phyloP scores from a whole-genome alignment of 2,329 filamentous ascomycete genomes.

The Gaeumannomyces sp. region DNA sequence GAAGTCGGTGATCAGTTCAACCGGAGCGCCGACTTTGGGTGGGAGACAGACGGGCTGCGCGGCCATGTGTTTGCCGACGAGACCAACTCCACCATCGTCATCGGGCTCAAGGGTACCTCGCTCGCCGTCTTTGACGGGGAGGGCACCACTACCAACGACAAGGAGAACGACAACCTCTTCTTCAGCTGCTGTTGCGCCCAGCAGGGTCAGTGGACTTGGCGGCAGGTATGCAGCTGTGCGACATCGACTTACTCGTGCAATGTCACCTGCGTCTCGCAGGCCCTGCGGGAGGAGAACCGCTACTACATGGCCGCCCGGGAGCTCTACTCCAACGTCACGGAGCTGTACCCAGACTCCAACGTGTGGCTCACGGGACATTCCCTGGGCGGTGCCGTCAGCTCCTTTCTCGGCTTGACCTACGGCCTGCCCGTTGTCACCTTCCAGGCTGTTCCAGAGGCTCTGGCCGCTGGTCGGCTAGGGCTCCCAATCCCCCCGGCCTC shows the following conservation, averaged over 20 bases:
- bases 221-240: conserved; percentile 89
- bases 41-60: conserved; percentile 80
- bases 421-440: conserved; percentile 88
- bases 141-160: conserved; percentile 94
- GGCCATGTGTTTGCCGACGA: conserved; percentile 91
- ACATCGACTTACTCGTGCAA: conserved; percentile 85
- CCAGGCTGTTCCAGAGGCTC: conserved; percentile 84
- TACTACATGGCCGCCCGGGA: conserved; percentile 89
- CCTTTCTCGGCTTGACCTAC: conserved; percentile 85
- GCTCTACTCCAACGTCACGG: conserved; percentile 87
- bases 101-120: conserved; percentile 87
- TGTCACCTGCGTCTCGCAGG: conserved; percentile 75
- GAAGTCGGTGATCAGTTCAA: conserved; percentile 77
- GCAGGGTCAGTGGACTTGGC: conserved; percentile 84
- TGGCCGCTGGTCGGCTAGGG: conserved; percentile 77
- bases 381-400: conserved; percentile 80
- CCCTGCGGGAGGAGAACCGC: conserved; percentile 73
- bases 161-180: conserved; percentile 95
- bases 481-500: conserved; percentile 78
- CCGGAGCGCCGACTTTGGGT: conserved; percentile 83
- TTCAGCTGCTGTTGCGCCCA: conserved; percentile 97
- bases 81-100: conserved; percentile 78
- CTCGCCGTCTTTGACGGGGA: conserved; percentile 93
- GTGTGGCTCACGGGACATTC: conserved; percentile 93
- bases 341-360: conserved; percentile 75